Evolutionary conservation across 148 eudicot genomes (phyloP), one percentile per base, ranked within the genome.

Genomic region (Tetragonia tetragonoides): DNA sequence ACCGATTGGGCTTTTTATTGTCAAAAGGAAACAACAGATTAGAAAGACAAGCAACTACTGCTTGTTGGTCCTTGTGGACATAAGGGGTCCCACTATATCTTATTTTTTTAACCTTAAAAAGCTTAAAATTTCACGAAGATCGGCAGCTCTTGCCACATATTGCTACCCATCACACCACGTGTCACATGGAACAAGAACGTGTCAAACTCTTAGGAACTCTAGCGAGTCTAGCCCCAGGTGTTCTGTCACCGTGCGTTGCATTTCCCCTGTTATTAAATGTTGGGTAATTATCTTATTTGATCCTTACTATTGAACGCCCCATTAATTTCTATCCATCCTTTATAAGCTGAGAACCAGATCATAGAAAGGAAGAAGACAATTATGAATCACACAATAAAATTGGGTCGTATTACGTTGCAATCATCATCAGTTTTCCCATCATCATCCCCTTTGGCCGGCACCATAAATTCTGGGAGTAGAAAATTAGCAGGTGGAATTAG

Each of bases 321-420:
- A n/a, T n/a, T n/a, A n/a, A n/a, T n/a, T n/a, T n/a, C n/a, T n/a
- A n/a, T 67, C 11, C 16, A 20, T n/a, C n/a, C 2, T 69, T 39
- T 69, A 20, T 42, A 70, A 47, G 14, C 46, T 49, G 73, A 44
- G 34, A 23, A 42, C 3, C 11, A 46, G 23, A 10, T 44, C 28
- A 10, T 3, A 1, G 5, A 70, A 28, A 23, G 59, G 12, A 7
- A 56, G 41, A 34, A 21, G 23, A 42, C 59, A 37, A 47, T 18
- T 67, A 71, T 70, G 81, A 78, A 78, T 60, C 42, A 47, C 37
- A 70, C 75, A 47, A 71, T 39, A 1, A 76, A 66, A 54, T 56
- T 76, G 61, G 51, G 72, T 47, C 75, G 68, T 1, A 10, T 46
- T 1, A 38, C 39, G 16, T 44, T 70, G 61, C 44, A 46, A 18